These are phyloP conservation scores for Ganoderma lucidum DNA, from an alignment of 1,284 basidiomycete genomes.

Conservation along the genomic window DNA sequence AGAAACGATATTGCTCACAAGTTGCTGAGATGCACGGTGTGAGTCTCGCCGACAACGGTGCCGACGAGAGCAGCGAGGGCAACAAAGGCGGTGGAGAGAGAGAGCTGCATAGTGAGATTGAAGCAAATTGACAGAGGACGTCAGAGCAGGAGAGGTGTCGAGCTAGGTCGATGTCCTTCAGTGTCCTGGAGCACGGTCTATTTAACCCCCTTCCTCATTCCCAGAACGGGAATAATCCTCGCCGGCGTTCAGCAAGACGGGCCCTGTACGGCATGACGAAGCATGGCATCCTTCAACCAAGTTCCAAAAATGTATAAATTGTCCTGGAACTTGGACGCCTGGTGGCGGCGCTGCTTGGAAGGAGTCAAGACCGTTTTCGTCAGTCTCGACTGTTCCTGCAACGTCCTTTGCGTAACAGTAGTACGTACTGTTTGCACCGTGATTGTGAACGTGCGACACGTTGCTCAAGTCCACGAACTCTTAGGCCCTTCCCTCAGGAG, in stretches of 20 bases:
- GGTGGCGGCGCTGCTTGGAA: no score
- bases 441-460: no score
- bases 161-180: neutral
- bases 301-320: no score
- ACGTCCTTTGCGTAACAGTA: no score
- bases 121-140: neutral
- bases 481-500: no score
- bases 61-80: neutral
- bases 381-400: no score
- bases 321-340: no score
- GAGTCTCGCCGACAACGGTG: neutral
- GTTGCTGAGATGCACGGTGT: neutral
- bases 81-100: neutral
- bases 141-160: neutral
- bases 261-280: no score
- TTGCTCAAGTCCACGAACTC: no score
- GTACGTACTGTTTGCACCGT: no score
- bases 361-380: no score
- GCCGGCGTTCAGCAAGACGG: no score
- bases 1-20: neutral
- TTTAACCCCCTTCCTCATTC: neutral
- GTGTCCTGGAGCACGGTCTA: neutral
- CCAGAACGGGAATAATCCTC: neutral
- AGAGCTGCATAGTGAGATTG: neutral
- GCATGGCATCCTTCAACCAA: neutral